Conservation (phyloP, 306 rosid species). For the Glycine latifolia region DNA sequence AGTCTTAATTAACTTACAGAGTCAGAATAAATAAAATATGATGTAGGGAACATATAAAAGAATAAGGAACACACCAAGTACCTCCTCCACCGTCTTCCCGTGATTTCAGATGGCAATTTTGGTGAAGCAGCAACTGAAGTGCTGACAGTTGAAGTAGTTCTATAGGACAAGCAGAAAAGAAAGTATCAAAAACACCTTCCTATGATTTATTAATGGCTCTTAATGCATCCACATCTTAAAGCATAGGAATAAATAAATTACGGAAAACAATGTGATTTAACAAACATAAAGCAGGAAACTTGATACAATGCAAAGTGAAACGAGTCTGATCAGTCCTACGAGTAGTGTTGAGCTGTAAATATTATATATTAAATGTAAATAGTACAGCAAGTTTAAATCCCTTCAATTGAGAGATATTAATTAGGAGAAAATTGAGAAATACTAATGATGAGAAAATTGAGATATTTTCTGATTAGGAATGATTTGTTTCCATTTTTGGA, state of each 20-base stretch:
- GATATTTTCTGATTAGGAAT: too few species aligned
- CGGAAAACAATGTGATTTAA: neutral
- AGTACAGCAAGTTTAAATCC: too few species aligned
- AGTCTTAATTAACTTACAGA: neutral
- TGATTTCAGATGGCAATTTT: conserved; percentile 90
- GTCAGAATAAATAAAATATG: conserved; percentile 17
- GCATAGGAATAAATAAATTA: conserved; percentile 6
- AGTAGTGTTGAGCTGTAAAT: too few species aligned
- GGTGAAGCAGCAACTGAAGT: conserved; percentile 64
- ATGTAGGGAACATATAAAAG: conserved; percentile 3
- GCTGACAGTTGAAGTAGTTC: conserved; percentile 74
- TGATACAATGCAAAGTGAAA: conserved; percentile 4
- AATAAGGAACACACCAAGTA: conserved; percentile 41
- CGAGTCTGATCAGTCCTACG: neutral
- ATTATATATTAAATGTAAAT: too few species aligned
- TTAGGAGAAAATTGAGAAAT: too few species aligned
- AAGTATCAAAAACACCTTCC: conserved; percentile 38
- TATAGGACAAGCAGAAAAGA: conserved; percentile 49
- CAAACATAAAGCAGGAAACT: conserved; percentile 1
- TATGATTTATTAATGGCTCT: conserved; percentile 17
- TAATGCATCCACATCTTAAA: conserved; percentile 36
- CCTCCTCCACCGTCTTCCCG: conserved; percentile 99
- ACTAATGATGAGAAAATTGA: too few species aligned
- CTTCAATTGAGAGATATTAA: too few species aligned
- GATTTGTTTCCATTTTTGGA: too few species aligned